A percentile compares a stretch with the other conserved stretches of the same genome.
Conservation (phyloP, 1,139 yeast genomes). For the Casaregolazyma suthepensis region DNA sequence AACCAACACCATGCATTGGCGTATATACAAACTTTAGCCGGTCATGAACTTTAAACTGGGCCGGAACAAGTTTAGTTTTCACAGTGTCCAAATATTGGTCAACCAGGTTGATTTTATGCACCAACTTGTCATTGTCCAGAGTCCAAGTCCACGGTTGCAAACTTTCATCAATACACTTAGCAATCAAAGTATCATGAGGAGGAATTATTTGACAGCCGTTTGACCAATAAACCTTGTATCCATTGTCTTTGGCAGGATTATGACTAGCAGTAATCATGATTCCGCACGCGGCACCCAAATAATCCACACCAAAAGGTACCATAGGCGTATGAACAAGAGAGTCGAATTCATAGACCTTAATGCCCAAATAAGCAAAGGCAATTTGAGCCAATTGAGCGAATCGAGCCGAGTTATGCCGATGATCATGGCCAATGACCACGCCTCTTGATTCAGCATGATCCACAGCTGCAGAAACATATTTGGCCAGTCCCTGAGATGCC, state of each 20-base stretch:
- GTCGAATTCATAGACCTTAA: conserved; percentile 47
- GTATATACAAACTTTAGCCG: conserved; percentile 64
- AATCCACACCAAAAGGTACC: conserved; percentile 81
- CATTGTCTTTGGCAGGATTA: conserved; percentile 89
- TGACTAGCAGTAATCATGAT: conserved; percentile 97
- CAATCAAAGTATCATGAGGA: conserved; percentile 76
- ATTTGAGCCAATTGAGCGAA: conserved; percentile 78
- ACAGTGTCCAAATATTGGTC: conserved; percentile 21
- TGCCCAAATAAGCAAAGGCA: conserved; percentile 63
- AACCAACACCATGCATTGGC: conserved; percentile 94
- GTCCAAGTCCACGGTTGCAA: conserved; percentile 51
- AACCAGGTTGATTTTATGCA: conserved; percentile 15
- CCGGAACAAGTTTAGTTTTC: conserved; percentile 11
- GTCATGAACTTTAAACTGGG: not conserved
- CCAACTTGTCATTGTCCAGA: conserved; percentile 11
- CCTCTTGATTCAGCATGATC: conserved; percentile 34
- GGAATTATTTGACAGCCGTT: conserved; percentile 97
- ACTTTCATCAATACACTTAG: conserved; percentile 54
- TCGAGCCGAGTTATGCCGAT: conserved; percentile 68
- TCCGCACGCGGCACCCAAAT: conserved; percentile 63
- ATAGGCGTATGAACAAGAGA: conserved; percentile 82
- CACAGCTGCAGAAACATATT: conserved; percentile 43
- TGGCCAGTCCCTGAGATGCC: conserved; percentile 86
- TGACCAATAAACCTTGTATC: conserved; percentile 87
- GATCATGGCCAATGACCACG: conserved; percentile 87